These are phyloP conservation scores for Phylloboletellus chloephorus DNA, from an alignment of 1,284 basidiomycete species.

Conservation along the genomic window DNA sequence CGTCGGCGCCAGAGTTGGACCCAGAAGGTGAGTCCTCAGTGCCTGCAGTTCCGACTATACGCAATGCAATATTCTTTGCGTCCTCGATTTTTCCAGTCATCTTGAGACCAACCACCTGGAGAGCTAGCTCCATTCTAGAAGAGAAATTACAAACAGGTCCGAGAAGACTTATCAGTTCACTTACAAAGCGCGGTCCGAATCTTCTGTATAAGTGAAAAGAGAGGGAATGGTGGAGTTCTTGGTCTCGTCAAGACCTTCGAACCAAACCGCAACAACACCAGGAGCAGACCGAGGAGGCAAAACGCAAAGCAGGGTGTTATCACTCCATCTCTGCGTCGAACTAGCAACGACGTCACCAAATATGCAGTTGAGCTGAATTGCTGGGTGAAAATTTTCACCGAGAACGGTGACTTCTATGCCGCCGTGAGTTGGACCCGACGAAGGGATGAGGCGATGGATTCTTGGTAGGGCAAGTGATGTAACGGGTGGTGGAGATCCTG, in stretches of 20 bases:
- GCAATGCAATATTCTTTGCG: conserved; percentile 85
- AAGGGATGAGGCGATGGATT: conserved; percentile 85
- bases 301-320: conserved; percentile 90
- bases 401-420: conserved; percentile 95
- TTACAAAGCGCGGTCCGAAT: conserved; percentile 81
- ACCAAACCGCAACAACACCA: conserved; percentile 89
- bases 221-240: conserved; percentile 53
- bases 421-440: conserved; percentile 86
- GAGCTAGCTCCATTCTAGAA: conserved; percentile 84
- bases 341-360: conserved; percentile 85
- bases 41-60: conserved; percentile 66
- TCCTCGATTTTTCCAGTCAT: conserved; percentile 95
- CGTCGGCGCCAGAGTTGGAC: conserved; percentile 29
- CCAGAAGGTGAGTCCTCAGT: conserved; percentile 38
- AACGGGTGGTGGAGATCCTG: conserved; percentile 41
- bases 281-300: conserved; percentile 80
- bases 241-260: conserved; percentile 64
- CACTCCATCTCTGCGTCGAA: conserved; percentile 87
- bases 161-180: conserved; percentile 31
- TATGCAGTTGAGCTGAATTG: conserved; percentile 66
- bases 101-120: conserved; percentile 92
- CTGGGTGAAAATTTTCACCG: conserved; percentile 81
- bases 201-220: conserved; percentile 87
- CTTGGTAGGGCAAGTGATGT: conserved; percentile 51
- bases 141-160: conserved; percentile 18